These are phyloP conservation scores for Cladorrhinum sp. DNA, from an alignment of 2,329 filamentous ascomycete genomes.

Conservation along the genomic window DNA sequence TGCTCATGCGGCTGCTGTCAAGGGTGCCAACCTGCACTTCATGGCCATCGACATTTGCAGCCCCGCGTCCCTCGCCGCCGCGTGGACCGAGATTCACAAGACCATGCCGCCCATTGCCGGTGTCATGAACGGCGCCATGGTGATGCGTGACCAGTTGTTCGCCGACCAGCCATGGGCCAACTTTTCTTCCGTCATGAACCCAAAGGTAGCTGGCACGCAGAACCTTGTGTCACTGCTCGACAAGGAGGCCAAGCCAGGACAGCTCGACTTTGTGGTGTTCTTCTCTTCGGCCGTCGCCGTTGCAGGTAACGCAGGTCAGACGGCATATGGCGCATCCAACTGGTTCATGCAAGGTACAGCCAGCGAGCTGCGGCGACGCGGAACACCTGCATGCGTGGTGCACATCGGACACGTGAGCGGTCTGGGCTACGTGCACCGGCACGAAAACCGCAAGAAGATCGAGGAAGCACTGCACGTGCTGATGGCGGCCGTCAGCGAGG, in stretches of 20 bases:
- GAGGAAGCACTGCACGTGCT: not conserved
- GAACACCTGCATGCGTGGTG: conserved; percentile 14
- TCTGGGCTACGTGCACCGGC: not conserved
- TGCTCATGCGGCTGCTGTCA: not conserved
- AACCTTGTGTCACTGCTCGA: too few relatives aligned
- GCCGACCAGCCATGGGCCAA: conserved; percentile 28
- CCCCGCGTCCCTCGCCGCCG: not conserved
- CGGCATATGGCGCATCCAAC: conserved; percentile 42
- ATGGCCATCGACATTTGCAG: not conserved
- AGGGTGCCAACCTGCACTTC: not conserved
- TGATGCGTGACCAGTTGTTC: conserved; percentile 38
- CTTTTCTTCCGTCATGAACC: conserved; percentile 28
- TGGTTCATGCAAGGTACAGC: conserved; percentile 30
- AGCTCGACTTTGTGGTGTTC: conserved; percentile 40
- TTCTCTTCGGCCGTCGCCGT: conserved; percentile 42
- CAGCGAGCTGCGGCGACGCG: conserved; percentile 16
- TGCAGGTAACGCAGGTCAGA: conserved; percentile 43
- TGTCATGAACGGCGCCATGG: conserved; percentile 44
- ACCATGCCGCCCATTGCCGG: conserved; percentile 34
- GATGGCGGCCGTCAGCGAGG: not conserved
- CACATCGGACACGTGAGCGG: conserved; percentile 23
- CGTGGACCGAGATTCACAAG: not conserved
- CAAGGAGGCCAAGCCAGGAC: too few relatives aligned
- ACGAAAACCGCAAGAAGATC: not conserved
- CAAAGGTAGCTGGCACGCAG: conserved; percentile 31